Evolutionary conservation across 495 filamentous ascomycete genomes (phyloP).

Genomic region (Viridothelium virens): DNA sequence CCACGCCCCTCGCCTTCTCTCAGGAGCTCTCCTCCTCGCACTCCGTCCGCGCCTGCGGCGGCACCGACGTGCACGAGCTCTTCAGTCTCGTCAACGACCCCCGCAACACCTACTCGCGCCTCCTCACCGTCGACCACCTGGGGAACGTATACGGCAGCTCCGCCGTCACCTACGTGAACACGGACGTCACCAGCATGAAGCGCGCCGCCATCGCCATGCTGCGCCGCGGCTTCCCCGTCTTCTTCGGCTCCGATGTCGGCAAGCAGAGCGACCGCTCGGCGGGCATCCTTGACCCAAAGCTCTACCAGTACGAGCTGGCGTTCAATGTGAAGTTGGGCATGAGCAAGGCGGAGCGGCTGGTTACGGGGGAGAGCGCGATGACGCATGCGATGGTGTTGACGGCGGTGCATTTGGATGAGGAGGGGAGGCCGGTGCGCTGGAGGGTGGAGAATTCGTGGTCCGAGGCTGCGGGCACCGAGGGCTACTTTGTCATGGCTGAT

Average conservation of each 20-base stretch:
- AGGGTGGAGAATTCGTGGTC: conserved; percentile 84
- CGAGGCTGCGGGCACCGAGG: conserved; percentile 53
- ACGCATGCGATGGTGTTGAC: conserved; percentile 90
- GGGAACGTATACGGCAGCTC: conserved; percentile 70
- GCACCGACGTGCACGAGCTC: conserved; percentile 49
- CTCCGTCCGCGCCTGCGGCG: conserved; percentile 43
- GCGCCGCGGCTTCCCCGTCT: conserved; percentile 63
- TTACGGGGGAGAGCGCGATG: conserved; percentile 67
- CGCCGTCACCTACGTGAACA: conserved; percentile 71
- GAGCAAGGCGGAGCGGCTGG: conserved; percentile 63
- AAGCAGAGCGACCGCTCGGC: conserved; percentile 57
- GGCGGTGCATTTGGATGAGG: conserved; percentile 64
- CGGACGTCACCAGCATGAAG: conserved; percentile 65
- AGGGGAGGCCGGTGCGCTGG: conserved; percentile 62
- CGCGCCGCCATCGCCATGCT: conserved; percentile 67
- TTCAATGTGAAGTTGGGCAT: conserved; percentile 66
- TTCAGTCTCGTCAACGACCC: conserved; percentile 82
- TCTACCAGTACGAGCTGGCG: conserved; percentile 68
- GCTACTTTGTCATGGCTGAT: conserved; percentile 84
- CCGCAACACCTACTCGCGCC: conserved; percentile 58
- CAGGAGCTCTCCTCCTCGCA: conserved; percentile 44
- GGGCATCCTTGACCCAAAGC: conserved; percentile 69
- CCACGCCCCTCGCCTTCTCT: conserved; percentile 57
- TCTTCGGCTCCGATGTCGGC: conserved; percentile 84
- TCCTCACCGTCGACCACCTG: conserved; percentile 67